Conservation (phyloP, 768 basidiomycete species). For the Pisolithus sp. region DNA sequence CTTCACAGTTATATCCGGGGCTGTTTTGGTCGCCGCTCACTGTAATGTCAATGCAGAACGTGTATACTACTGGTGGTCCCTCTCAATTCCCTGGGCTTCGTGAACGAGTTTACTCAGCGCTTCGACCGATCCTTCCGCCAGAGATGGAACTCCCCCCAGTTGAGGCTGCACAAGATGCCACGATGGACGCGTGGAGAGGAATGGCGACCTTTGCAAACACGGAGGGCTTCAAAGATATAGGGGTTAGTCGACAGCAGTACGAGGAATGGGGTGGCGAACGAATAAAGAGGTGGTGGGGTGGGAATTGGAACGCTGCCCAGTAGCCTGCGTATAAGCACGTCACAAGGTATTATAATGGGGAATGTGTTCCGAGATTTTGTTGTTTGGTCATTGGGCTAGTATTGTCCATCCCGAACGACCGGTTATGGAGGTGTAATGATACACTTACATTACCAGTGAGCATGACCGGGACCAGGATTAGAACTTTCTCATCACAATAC, state of each 20-base stretch:
- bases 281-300: constrained; percentile 86
- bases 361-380: too few species aligned
- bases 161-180: constrained; percentile 55
- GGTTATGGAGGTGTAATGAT: too few species aligned
- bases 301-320: constrained; percentile 66
- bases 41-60: constrained; percentile 47
- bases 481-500: too few species aligned
- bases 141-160: constrained; percentile 63
- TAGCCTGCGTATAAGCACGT: constrained; percentile 8
- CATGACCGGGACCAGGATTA: too few species aligned
- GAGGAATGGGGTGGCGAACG: constrained; percentile 87
- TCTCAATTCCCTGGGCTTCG: constrained; percentile 66
- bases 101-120: constrained; percentile 57
- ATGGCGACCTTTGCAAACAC: constrained; percentile 74
- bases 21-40: not conserved
- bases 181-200: constrained; percentile 83
- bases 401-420: too few species aligned
- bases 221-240: constrained; percentile 45
- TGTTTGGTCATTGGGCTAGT: too few species aligned
- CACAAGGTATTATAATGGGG: too few species aligned
- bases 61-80: constrained; percentile 84
- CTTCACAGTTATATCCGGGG: not conserved
- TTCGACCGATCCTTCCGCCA: constrained; percentile 84
- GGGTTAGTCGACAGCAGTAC: constrained; percentile 76
- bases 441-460: too few species aligned